Base-by-base conservation (phyloP, 2,329 filamentous ascomycete genomes). In the Hypocrella siamensis region DNA sequence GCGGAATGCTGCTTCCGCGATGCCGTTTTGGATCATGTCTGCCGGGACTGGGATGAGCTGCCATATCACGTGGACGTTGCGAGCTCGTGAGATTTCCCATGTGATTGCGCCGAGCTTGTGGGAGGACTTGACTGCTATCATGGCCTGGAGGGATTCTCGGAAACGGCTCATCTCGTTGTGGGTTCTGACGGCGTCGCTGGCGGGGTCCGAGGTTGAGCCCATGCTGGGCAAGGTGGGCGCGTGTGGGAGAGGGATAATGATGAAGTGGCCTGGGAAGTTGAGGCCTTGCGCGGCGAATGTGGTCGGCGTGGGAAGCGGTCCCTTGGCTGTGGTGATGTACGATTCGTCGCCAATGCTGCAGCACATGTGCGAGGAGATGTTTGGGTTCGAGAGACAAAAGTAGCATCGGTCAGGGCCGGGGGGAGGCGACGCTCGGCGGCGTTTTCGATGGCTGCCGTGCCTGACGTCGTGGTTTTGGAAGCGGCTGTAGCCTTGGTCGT, bases 301-400 rank as follows among this genome's bases (percentile, higher is more conserved):
- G 6, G 68, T 59, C 1, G 70, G 55, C 2, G 75, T 79, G 2
- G 82, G 77, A 1, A 98, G 65, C 5, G 90, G 86, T 0, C 90
- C 90, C 53, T 93, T 94, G 36, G 90, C 84, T 17, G 80, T 90
- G 18, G 90, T 93, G 33, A 96, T 58, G 52, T 96, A 96, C 33
- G 75, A 69, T 37, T 93, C 80, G 14, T 85, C 76, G 32, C 82
- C 90, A 40, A 98, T 88, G 17, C 80, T 85, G 41, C 80, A 79
- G 45, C 94, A 79, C 54, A 98, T 79, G 56, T 98, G 88, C 2
- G 78, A 79, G 32, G 81, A 79, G 28, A 90, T 63, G 38, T 79
- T 79, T 5, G 80, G 74, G 52, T 93, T 94, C 5, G 83, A 86
- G 9, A 98, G 67, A 50, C 90, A 98, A 61, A 98, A 96, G 63